Conservation (phyloP, 768 basidiomycete species). For the Exidia glandulosa region DNA sequence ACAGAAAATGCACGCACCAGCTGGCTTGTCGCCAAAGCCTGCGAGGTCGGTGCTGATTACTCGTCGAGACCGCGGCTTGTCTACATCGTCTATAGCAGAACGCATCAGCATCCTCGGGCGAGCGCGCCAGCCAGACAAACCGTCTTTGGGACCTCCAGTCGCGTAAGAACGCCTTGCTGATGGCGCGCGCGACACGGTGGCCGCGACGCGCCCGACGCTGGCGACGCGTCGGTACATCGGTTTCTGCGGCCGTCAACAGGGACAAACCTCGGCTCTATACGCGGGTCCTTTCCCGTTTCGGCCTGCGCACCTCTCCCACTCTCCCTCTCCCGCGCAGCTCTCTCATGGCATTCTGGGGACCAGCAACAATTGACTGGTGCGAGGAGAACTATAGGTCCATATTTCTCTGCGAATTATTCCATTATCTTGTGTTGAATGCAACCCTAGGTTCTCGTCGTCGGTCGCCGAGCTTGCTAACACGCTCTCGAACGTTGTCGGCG, state of each 20-base stretch:
- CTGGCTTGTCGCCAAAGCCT: too few species aligned
- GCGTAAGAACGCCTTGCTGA: background rate
- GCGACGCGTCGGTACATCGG: background rate
- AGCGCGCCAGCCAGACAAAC: too few species aligned
- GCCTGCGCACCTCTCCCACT: background rate
- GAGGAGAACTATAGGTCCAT: slow-evolving; percentile 33
- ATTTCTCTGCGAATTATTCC: background rate
- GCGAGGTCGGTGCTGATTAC: too few species aligned
- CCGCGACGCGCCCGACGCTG: background rate
- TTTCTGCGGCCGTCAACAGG: background rate
- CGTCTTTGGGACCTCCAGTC: too few species aligned
- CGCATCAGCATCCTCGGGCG: too few species aligned
- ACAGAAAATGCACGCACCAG: too few species aligned
- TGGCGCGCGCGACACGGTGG: background rate
- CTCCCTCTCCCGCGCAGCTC: background rate
- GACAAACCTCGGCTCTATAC: background rate
- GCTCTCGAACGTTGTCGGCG: slow-evolving; percentile 55
- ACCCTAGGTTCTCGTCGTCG: slow-evolving; percentile 67
- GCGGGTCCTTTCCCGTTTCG: background rate
- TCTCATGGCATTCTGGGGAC: slow-evolving; percentile 36
- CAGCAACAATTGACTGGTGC: slow-evolving; percentile 66
- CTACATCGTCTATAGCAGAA: too few species aligned
- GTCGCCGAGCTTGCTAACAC: slow-evolving; percentile 72
- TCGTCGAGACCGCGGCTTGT: too few species aligned
- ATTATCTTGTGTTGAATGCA: slow-evolving; percentile 26